A percentile compares a stretch with the other conserved stretches of the same genome.
These are phyloP conservation scores for Raddia distichophylla DNA, from an alignment of 176 grass and related monocot species.

Conservation along the genomic window DNA sequence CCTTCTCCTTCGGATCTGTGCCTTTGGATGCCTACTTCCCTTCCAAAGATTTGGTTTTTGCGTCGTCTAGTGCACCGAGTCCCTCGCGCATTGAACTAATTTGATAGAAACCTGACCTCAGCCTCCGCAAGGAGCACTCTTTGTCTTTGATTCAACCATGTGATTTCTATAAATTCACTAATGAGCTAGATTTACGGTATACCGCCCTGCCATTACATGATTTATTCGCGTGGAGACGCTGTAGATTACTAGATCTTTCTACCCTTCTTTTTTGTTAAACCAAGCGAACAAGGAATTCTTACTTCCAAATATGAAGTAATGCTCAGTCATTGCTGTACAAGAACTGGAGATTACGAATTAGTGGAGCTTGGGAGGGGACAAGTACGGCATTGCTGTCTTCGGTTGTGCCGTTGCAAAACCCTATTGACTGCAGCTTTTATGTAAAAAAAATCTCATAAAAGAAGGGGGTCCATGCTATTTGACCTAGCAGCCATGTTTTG, in stretches of 20 bases:
- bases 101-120: background rate
- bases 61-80: background rate
- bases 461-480: background rate
- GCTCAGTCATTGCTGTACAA: background rate
- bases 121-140: background rate
- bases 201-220: background rate
- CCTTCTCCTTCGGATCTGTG: constrained; percentile 31
- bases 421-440: background rate
- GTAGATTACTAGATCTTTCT: background rate
- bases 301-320: background rate
- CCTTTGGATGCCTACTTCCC: background rate
- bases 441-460: background rate
- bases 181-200: background rate
- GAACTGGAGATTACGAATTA: background rate
- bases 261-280: too few species aligned
- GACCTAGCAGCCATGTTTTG: too few species aligned
- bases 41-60: constrained; percentile 6
- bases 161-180: background rate
- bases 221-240: background rate
- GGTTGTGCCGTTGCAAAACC: background rate
- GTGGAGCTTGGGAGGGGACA: background rate
- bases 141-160: background rate
- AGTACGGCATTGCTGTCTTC: background rate
- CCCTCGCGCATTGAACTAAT: background rate
- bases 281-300: background rate